Percentiles rank a stretch among this genome's conserved stretches.
Conservation (phyloP, 2,329 filamentous ascomycete genomes). For the Penicillium psychrosexuale region DNA sequence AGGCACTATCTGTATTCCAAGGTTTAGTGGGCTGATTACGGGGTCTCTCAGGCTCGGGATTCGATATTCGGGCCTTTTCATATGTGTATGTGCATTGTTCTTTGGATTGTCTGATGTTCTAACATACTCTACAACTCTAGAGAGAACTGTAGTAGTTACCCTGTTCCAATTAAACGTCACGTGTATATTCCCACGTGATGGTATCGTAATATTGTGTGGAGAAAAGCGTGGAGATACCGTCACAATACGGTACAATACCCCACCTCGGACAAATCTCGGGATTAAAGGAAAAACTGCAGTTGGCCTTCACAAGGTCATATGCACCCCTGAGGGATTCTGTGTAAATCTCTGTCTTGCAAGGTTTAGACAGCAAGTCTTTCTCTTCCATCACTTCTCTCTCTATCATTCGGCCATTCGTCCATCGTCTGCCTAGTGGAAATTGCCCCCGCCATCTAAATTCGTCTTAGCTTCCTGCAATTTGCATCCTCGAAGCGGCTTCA, state of each 20-base stretch:
- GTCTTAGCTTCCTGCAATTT: neutral
- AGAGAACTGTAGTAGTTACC: neutral
- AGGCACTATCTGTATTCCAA: neutral
- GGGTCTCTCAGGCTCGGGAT: neutral
- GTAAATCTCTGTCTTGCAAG: neutral
- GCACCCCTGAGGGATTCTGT: constrained; percentile 1
- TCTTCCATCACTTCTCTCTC: neutral
- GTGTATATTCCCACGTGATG: neutral
- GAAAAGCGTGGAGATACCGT: constrained; percentile 23
- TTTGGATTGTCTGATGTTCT: neutral
- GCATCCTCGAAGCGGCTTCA: constrained; percentile 4
- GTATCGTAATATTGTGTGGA: constrained; percentile 13
- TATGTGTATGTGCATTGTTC: neutral
- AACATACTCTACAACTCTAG: neutral
- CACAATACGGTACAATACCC: constrained; percentile 8
- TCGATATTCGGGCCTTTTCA: neutral
- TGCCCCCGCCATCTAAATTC: neutral
- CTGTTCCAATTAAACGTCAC: neutral
- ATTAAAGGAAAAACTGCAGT: constrained; percentile 5
- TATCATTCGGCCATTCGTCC: neutral
- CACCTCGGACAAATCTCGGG: constrained; percentile 21
- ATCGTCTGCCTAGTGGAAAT: neutral
- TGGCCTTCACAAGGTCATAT: neutral
- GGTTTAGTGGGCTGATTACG: neutral
- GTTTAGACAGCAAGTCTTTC: neutral